These are phyloP conservation scores for Mortierella sp. DNA, from an alignment of 371 early-diverging fungal genomes.

Conservation along the genomic window DNA sequence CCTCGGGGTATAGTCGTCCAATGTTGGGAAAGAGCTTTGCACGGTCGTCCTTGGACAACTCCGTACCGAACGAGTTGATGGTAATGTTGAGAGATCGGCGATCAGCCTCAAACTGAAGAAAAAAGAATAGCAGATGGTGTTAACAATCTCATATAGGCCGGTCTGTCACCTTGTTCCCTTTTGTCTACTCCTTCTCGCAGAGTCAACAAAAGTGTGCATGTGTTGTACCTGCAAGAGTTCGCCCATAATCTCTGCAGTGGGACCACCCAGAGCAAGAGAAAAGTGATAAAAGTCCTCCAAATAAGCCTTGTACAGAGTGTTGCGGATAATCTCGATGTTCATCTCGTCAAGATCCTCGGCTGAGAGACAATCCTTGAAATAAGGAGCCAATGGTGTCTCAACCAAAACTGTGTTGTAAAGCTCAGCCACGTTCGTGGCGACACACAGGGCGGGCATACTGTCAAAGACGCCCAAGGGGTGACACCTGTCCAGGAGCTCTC, in stretches of 20 bases:
- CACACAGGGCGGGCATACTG: conserved; percentile 96
- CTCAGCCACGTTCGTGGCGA: conserved; percentile 95
- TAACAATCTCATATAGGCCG: too few species aligned
- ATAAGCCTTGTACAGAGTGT: conserved; percentile 98
- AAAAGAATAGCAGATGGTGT: conserved; percentile 6
- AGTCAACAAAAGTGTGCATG: neutral
- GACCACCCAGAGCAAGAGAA: conserved; percentile 83
- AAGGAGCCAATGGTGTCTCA: conserved; percentile 98
- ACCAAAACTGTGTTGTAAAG: conserved; percentile 96
- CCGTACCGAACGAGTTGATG: conserved; percentile 97
- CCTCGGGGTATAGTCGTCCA: conserved; percentile 95
- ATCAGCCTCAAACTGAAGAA: conserved; percentile 93
- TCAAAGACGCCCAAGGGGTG: conserved; percentile 98
- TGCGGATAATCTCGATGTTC: conserved; percentile 99
- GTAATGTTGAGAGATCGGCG: conserved; percentile 97
- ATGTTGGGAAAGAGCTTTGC: conserved; percentile 90
- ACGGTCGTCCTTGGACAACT: conserved; percentile 95
- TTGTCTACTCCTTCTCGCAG: neutral
- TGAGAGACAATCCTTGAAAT: conserved; percentile 95
- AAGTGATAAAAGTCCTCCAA: conserved; percentile 97
- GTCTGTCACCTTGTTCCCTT: too few species aligned
- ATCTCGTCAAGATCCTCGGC: conserved; percentile 98
- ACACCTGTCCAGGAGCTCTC: conserved; percentile 94
- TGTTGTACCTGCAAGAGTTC: conserved; percentile 89
- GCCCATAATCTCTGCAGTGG: conserved; percentile 95